Evolutionary conservation across 345 rosid genomes (phyloP), one percentile per base, ranked within the genome.

Genomic region (Eucalyptus viminalis): DNA sequence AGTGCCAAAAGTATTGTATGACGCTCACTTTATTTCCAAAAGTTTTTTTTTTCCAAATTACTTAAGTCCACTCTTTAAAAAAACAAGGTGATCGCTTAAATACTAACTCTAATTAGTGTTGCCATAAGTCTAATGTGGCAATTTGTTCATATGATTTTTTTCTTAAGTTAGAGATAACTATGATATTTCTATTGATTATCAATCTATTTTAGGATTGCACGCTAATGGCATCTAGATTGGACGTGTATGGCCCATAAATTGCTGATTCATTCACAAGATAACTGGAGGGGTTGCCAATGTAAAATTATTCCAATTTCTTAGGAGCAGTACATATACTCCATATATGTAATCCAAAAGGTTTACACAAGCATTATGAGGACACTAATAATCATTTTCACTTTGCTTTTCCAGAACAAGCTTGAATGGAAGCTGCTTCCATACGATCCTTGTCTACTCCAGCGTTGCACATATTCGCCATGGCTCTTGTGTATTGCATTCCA

Each of bases 401-500:
- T 62, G 31, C 69, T 65, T n/a, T n/a, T 31, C 37, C 12, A 25
- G 60, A 56, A 87, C 95, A 94, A 51, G 90, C 92, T 88, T 90
- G 87, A 29, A 40, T 29, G 31, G 92, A 86, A 21, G 92, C 94
- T 16, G 24, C 16, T 43, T 22, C 91, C 90, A 92, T 88, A 50
- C 89, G 87, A 53, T 90, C 87, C 49, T 29, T 65, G 11, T n/a
- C 87, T 24, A 94, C 81, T 24, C 95, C 94, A 6, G 89, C 89
- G 29, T 93, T 93, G 92, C 94, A 93, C 93, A 91, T 89, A 88
- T 91, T 94, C 11, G 94, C 94, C 40, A 91, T 87, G 9, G 89
- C 93, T 87, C 94, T 44, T 31, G 88, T 89, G 27, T 94, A 89
- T 87, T 91, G 92, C 91, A 49, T 92, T 4, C 94, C 95, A 22